phyloP scores from a whole-genome alignment of 139 green algal species.

The Micromonas commoda region DNA sequence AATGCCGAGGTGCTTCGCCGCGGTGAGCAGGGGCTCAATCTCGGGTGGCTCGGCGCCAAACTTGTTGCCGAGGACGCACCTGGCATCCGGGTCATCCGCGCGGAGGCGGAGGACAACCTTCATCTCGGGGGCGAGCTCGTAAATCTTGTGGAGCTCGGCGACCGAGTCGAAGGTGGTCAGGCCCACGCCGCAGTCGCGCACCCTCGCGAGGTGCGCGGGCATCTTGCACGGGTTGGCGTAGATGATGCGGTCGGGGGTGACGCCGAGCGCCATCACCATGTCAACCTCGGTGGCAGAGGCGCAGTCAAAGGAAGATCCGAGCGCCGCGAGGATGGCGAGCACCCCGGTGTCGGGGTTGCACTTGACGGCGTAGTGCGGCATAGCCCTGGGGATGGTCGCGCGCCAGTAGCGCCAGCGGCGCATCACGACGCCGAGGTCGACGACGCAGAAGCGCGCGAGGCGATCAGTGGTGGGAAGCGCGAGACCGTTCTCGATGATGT shows the following conservation, averaged over 20 bases:
- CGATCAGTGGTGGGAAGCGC: slow-evolving; percentile 43
- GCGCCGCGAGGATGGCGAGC: slow-evolving; percentile 65
- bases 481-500: slow-evolving; percentile 27
- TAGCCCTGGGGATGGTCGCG: slow-evolving; percentile 73
- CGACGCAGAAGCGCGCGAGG: slow-evolving; percentile 74
- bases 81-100: slow-evolving; percentile 65
- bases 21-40: slow-evolving; percentile 47
- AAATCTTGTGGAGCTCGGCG: slow-evolving; percentile 86
- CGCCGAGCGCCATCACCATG: slow-evolving; percentile 68
- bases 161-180: slow-evolving; percentile 91
- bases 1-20: slow-evolving; percentile 53
- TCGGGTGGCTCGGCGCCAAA: slow-evolving; percentile 76
- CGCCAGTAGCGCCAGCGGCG: slow-evolving; percentile 40
- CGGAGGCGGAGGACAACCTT: slow-evolving; percentile 81
- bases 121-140: slow-evolving; percentile 46
- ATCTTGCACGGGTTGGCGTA: slow-evolving; percentile 94
- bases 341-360: slow-evolving; percentile 85
- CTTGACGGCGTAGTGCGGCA: slow-evolving; percentile 92
- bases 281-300: slow-evolving; percentile 79
- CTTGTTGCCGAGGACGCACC: slow-evolving; percentile 74
- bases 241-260: slow-evolving; percentile 68
- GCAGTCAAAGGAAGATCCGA: slow-evolving; percentile 93
- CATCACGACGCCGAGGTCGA: slow-evolving; percentile 78
- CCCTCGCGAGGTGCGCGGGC: slow-evolving; percentile 63
- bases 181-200: slow-evolving; percentile 44